Evolutionary conservation across 768 basidiomycete genomes (phyloP).

Genomic region (Macrolepiota albuminosa): DNA sequence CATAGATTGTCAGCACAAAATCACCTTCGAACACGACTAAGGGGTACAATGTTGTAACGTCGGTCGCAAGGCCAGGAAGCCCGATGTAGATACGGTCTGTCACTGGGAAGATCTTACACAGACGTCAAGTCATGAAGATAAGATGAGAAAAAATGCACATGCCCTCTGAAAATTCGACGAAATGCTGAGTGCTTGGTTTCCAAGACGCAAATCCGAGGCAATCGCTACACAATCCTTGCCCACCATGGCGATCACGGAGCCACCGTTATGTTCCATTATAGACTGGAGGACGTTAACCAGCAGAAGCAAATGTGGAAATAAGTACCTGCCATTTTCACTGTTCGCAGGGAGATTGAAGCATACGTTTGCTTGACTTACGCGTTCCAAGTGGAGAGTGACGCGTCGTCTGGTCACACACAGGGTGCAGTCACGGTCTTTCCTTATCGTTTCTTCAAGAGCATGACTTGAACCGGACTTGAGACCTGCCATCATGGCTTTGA

Average conservation of each 20-base stretch:
- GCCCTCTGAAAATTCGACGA: slow-evolving; percentile 96
- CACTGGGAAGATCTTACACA: slow-evolving; percentile 80
- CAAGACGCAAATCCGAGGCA: slow-evolving; percentile 90
- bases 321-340: slow-evolving; percentile 35
- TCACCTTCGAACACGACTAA: slow-evolving; percentile 4
- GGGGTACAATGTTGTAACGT: slow-evolving; percentile 81
- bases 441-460: not conserved
- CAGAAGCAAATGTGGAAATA: not conserved
- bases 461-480: slow-evolving; percentile 5
- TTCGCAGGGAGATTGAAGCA: slow-evolving; percentile 2
- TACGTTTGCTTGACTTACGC: slow-evolving; percentile 23
- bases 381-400: slow-evolving; percentile 33
- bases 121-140: slow-evolving; percentile 8
- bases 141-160: slow-evolving; percentile 9
- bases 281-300: slow-evolving; percentile 46
- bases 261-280: slow-evolving; percentile 92
- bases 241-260: slow-evolving; percentile 98
- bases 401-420: slow-evolving; percentile 32
- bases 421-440: slow-evolving; percentile 13
- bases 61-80: slow-evolving; percentile 88
- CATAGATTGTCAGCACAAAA: slow-evolving; percentile 2
- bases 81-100: slow-evolving; percentile 91
- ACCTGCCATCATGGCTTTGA: slow-evolving; percentile 6
- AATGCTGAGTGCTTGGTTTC: slow-evolving; percentile 81
- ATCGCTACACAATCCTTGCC: slow-evolving; percentile 99